Percentiles rank a stretch among this genome's conserved stretches.
These are phyloP conservation scores for Cylindrotheca closterium DNA, from an alignment of 108 stramenopile species.

Conservation along the genomic window DNA sequence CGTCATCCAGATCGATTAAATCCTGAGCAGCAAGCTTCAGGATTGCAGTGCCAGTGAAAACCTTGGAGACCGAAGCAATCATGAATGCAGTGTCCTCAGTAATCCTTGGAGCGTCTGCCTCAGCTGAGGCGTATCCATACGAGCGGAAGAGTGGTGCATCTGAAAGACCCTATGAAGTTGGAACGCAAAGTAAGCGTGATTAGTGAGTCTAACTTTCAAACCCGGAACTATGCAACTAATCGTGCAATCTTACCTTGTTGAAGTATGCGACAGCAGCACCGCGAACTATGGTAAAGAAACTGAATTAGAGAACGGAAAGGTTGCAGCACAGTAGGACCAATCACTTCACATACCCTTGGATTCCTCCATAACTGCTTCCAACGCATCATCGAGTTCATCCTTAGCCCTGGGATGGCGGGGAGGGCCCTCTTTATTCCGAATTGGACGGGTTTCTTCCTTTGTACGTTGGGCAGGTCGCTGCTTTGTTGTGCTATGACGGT, in stretches of 20 bases:
- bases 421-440: no score
- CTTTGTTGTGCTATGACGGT: no score
- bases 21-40: slow-evolving; percentile 4
- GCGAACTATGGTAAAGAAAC: no score
- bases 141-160: slow-evolving; percentile 10
- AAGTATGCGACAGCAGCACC: slow-evolving; percentile 13
- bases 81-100: slow-evolving; percentile 32
- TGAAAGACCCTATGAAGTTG: neutral
- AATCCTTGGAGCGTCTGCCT: slow-evolving; percentile 1
- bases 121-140: slow-evolving; percentile 11
- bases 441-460: no score
- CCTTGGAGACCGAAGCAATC: slow-evolving; percentile 28
- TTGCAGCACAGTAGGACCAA: no score
- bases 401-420: no score
- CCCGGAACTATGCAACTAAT: neutral
- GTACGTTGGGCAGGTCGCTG: no score
- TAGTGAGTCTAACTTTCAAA: no score
- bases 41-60: slow-evolving; percentile 15
- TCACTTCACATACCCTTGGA: no score
- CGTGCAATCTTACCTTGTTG: neutral
- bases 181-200: neutral
- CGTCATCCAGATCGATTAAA: slow-evolving; percentile 20
- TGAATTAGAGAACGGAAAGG: no score
- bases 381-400: no score
- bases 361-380: no score